phyloP scores from a whole-genome alignment of 257 asterid genomes.

The Solanum piurae region DNA sequence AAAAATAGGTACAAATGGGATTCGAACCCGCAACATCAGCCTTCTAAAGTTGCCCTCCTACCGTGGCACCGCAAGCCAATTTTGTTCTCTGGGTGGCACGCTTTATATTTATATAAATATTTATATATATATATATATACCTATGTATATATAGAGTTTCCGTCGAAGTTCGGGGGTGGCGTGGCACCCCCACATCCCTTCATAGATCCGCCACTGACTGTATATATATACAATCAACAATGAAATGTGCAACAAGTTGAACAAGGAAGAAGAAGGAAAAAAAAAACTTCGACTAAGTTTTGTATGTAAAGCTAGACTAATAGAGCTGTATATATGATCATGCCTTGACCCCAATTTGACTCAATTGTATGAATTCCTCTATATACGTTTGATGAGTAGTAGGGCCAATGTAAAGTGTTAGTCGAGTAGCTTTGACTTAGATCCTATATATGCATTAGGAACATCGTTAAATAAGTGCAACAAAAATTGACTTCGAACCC shows the following conservation, averaged over 20 bases:
- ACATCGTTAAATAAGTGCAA: neutral
- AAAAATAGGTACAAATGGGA: too few species aligned
- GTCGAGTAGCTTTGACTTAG: neutral
- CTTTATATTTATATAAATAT: too few species aligned
- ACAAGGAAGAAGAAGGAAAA: neutral
- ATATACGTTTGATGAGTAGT: neutral
- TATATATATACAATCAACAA: neutral
- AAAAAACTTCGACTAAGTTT: neutral
- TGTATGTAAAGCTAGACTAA: neutral
- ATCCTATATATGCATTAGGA: neutral
- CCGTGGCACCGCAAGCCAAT: too few species aligned
- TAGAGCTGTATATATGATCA: neutral
- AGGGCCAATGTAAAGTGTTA: neutral
- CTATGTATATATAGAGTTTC: too few species aligned
- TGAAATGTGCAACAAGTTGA: neutral
- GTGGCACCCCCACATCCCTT: too few species aligned
- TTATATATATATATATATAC: too few species aligned
- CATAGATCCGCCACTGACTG: too few species aligned
- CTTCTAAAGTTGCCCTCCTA: too few species aligned
- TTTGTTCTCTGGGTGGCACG: too few species aligned
- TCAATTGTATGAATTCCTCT: neutral
- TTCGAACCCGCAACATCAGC: too few species aligned
- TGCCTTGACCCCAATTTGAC: neutral
- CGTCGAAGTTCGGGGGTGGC: too few species aligned
- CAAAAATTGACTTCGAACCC: neutral